These are phyloP conservation scores for Moniliophthora roreri DNA, from an alignment of 1,284 basidiomycete genomes.

Conservation along the genomic window DNA sequence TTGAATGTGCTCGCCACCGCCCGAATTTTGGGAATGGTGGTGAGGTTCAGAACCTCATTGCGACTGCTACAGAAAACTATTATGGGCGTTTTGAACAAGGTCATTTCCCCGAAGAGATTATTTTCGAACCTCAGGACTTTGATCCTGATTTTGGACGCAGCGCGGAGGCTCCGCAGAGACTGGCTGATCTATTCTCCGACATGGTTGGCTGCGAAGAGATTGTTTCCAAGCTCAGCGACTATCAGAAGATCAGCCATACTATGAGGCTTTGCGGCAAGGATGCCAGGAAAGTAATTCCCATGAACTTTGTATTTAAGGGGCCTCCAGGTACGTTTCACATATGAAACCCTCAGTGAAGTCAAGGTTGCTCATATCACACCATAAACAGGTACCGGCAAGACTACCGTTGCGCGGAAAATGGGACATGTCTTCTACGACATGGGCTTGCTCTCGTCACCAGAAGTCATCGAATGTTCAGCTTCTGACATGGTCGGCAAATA, in stretches of 20 bases:
- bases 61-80: conserved; percentile 51
- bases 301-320: conserved; percentile 70
- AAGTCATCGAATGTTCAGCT: conserved; percentile 64
- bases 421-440: conserved; percentile 66
- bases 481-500: conserved; percentile 67
- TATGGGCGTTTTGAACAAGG: conserved; percentile 38
- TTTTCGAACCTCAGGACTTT: conserved; percentile 61
- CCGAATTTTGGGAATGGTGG: conserved; percentile 72
- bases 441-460: conserved; percentile 53
- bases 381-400: conserved; percentile 46
- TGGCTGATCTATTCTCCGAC: conserved; percentile 57
- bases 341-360: background rate
- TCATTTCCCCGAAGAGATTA: conserved; percentile 35
- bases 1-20: conserved; percentile 49
- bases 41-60: conserved; percentile 64
- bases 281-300: conserved; percentile 52
- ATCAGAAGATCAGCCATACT: conserved; percentile 49
- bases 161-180: conserved; percentile 47
- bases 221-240: conserved; percentile 44
- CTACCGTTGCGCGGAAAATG: conserved; percentile 49
- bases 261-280: conserved; percentile 44
- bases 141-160: conserved; percentile 56
- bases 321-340: conserved; percentile 51
- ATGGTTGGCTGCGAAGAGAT: conserved; percentile 60
- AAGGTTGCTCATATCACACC: background rate